Base-by-base conservation (phyloP, 176 grass and related monocot species). In the Olyra latifolia region DNA sequence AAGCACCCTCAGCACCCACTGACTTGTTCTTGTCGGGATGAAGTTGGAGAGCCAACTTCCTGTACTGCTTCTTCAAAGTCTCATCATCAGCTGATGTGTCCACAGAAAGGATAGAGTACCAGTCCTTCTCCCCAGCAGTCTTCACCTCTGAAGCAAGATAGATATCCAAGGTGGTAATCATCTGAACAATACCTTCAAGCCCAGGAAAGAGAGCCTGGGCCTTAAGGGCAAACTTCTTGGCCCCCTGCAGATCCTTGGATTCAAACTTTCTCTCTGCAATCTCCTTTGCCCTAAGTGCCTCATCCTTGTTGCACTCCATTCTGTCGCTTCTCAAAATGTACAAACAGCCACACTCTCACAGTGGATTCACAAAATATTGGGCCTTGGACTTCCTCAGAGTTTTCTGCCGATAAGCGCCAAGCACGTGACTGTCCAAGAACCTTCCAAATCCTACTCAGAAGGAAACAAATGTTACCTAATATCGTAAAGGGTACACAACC, bases 261-360 rank as follows among this genome's bases (percentile, higher is more conserved):
- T 58, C 42, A 9, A 83, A 88, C 68, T 79, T 84, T 10, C 41
- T 72, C 75, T 88, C 74, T 22, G 80, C 74, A 27, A 83, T 83
- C 23, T 47, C 67, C 66, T 83, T 88, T 9, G 74, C 86, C 80
- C 80, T 74, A n/a, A 79, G 35, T 58, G 80, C 67, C 86, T 88
- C 80, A 52, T 88, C 80, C 47, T 72, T 79, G 43, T 88, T 88
- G 64, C 86, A 79, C 29, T 88, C 80, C 86, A 88, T 88, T 59
- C 1, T 2, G 47, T 27, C 23, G 23, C 58, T 11, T 23, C 35
- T 53, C 4, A 28, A 16, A 43, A 43, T 7, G 40, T 55, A 64
- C 58, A 63, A 53, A 27, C 23, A 66, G 58, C 15, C 58, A 53
- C 60, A 3, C 53, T 24, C n/a, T 52, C 32, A 30, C 16, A 42